Evolutionary conservation across 2,329 filamentous ascomycete species (phyloP).

Genomic region (Hymenoscyphus fructigenus): DNA sequence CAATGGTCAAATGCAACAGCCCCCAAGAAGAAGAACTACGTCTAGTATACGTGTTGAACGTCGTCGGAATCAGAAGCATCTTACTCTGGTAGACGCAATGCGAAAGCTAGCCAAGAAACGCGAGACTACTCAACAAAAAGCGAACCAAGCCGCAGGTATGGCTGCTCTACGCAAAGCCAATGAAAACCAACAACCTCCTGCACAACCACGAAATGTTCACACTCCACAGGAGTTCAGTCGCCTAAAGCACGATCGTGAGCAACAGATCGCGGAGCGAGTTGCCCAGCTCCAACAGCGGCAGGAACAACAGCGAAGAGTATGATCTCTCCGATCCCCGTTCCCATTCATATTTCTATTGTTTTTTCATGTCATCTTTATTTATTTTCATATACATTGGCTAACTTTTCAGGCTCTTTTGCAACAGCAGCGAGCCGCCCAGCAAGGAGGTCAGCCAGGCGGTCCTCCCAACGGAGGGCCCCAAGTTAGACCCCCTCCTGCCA

Average conservation of each 20-base stretch:
- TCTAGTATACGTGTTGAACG: conserved; percentile 83
- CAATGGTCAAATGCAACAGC: conserved; percentile 47
- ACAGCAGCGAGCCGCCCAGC: conserved; percentile 13
- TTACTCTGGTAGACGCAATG: conserved; percentile 91
- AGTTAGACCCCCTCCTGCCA: conserved; percentile 17
- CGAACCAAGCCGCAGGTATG: conserved; percentile 74
- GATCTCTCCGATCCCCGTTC: conserved; percentile 27
- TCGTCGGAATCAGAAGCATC: conserved; percentile 79
- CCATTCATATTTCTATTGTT: not conserved
- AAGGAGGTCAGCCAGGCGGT: conserved; percentile 28
- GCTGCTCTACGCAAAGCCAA: conserved; percentile 81
- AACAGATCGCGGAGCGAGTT: conserved; percentile 62
- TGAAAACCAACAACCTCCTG: conserved; percentile 48
- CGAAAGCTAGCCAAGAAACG: conserved; percentile 92
- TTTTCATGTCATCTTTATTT: conserved; percentile 22
- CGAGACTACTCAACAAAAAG: conserved; percentile 81
- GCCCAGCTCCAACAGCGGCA: conserved; percentile 42
- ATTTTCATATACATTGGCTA: conserved; percentile 7
- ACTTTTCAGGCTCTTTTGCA: conserved; percentile 6
- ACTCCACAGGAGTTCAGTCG: conserved; percentile 90
- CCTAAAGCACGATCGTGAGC: conserved; percentile 82
- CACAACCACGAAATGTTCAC: conserved; percentile 43
- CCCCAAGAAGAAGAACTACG: conserved; percentile 66
- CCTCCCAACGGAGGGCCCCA: conserved; percentile 13
- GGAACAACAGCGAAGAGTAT: conserved; percentile 53